Conservation (phyloP, 805 yeast genomes). For the Yamadazyma scolyti region DNA sequence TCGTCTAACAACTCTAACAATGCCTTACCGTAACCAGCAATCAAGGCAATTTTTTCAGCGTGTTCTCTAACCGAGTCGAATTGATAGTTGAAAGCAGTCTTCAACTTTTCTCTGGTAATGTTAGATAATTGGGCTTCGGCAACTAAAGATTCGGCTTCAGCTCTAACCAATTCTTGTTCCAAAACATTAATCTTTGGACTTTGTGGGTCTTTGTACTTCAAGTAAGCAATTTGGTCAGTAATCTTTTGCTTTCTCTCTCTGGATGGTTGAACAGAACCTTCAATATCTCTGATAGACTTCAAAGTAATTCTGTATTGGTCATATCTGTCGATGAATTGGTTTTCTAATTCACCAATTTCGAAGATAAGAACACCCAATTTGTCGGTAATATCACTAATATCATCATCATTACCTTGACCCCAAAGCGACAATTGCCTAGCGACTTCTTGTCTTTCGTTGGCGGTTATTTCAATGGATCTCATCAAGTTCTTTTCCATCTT, state of each 20-base stretch:
- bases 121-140: constrained; percentile 99
- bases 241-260: constrained; percentile 97
- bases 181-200: constrained; percentile 92
- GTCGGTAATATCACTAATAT: constrained; percentile 94
- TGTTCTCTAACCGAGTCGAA: constrained; percentile 93
- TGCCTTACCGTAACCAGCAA: constrained; percentile 99
- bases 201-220: constrained; percentile 97
- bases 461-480: constrained; percentile 89
- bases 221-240: constrained; percentile 95
- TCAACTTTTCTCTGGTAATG: constrained; percentile 96
- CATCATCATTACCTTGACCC: constrained; percentile 99
- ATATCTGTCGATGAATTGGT: constrained; percentile 96
- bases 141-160: constrained; percentile 97
- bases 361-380: constrained; percentile 92
- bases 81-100: constrained; percentile 96
- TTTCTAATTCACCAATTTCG: constrained; percentile 97
- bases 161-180: constrained; percentile 98
- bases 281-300: constrained; percentile 93
- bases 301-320: constrained; percentile 96
- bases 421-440: constrained; percentile 95
- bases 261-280: constrained; percentile 96
- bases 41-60: constrained; percentile 92
- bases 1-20: constrained; percentile 93
- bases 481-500: constrained; percentile 95
- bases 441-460: constrained; percentile 91